phyloP scores from a whole-genome alignment of 129 eudicot species.

The Flaveria brownii region DNA sequence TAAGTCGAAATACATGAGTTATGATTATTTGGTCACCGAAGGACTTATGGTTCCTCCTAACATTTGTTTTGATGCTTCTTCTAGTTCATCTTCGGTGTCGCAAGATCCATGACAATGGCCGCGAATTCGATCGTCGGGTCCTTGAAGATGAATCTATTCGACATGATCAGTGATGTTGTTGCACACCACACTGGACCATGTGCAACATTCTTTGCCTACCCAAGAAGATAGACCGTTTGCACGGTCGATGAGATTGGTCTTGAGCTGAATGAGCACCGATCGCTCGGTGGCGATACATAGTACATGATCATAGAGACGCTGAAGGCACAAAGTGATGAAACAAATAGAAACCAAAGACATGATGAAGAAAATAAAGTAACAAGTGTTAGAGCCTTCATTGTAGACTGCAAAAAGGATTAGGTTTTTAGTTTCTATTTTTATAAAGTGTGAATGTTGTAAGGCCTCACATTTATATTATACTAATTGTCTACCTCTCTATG shows the following conservation, averaged over 20 bases:
- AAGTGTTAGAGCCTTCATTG: no score
- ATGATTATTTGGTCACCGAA: slow-evolving; percentile 31
- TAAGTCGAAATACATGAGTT: slow-evolving; percentile 28
- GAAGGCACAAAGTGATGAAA: no score
- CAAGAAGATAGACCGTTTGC: slow-evolving; percentile 43
- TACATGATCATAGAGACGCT: neutral
- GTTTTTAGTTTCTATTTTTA: no score
- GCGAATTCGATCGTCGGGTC: neutral
- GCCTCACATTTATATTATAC: no score
- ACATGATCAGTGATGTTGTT: slow-evolving; percentile 35
- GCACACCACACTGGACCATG: slow-evolving; percentile 29
- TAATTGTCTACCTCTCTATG: no score
- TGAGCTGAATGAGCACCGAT: slow-evolving; percentile 36
- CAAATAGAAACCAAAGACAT: no score
- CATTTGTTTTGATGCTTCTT: slow-evolving; percentile 9
- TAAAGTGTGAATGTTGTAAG: no score
- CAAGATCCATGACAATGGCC: slow-evolving; percentile 11
- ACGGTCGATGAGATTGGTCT: slow-evolving; percentile 38
- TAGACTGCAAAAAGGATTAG: no score
- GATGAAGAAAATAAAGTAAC: no score
- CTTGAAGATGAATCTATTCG: slow-evolving; percentile 36
- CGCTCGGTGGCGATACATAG: neutral
- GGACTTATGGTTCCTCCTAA: slow-evolving; percentile 28
- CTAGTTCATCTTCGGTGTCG: neutral
- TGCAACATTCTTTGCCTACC: slow-evolving; percentile 25